Evolutionary conservation across 805 yeast species (phyloP), one percentile per base, ranked within the genome.

Genomic region (Suhomyces canberraensis): DNA sequence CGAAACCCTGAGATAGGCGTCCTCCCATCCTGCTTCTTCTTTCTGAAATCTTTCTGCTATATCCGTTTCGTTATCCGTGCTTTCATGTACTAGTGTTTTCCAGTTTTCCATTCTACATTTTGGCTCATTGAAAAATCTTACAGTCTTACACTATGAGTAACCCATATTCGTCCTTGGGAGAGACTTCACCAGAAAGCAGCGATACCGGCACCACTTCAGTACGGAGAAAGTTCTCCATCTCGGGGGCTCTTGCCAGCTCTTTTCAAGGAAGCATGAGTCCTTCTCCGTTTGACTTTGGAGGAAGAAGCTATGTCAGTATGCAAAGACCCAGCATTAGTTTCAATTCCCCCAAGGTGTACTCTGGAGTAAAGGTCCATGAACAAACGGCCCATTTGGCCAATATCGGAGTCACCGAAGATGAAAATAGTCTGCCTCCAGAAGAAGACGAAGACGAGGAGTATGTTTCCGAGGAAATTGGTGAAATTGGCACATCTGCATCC

Each of bases 371-470:
- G 11, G 66, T 78, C 29, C 81, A 78, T 44, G 79, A 75, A 41
- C 77, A 76, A 41, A 69, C 82, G 0, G 81, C 78, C 1, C 72
- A 66, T 29, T 61, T 77, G 32, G 84, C 84, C 4, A 67, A 64
- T 31, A 75, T 76, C 21, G 84, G 81, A 5, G 77, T 76, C 8
- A 64, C 70, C 8, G 73, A 63, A 13, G 61, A 51, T 9, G 48
- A 37, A n/a, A 19, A 18, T 17, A 14, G 21, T 8, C 25, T 25
- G 4, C 26, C 20, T 8, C 14, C 27, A 25, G 35, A 33, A 9
- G 34, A 25, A 11, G 35, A 13, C 8, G 44, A 39, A 19, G 34
- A 30, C 28, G 29, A 35, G 11, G 44, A 35, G 9, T 29, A 28
- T 29, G 16, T 11, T 11, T 30, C 25, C 26, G 37, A 33, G 8